Base-by-base conservation (phyloP, 768 basidiomycete species). In the Termitomyces sp. region DNA sequence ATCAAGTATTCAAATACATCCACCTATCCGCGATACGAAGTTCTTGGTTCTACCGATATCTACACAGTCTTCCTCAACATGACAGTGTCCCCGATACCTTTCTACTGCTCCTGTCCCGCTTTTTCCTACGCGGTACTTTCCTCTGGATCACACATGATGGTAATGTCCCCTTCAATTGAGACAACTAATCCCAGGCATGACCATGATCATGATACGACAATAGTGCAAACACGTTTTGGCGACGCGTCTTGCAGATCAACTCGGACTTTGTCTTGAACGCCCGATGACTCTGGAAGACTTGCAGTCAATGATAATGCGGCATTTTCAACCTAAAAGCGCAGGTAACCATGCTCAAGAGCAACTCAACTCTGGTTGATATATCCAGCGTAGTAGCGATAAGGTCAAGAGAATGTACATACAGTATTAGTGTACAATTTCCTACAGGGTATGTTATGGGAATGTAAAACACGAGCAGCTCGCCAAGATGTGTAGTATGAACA, bases 151-250 rank as follows among this genome's bases (percentile, higher is more conserved):
- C 82, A 89, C 63, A 63, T 83, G 19, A 84, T 87, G 86, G 90
- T 87, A 53, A 53, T 34, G 73, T 48, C 6, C 12, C 8, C 14
- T 37, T 17, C 21, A 3, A 7, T 12, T 9, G 21, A 26, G 43
- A 6, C 22, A 42, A 6, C 21, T 21, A 42, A 42, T 14, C 1
- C 11, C 8, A 49, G 34, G n/a, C 22, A 9, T 12, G 30, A 32
- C 30, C 22, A 47, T 30, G 46, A 35, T 35, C 45, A 9, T 8
- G 15, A 24, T 22, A 38, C 24, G 60, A 46, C 41, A 10, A 14
- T 59, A 92, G 90, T 93, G 90, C 64, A 92, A 93, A 65, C 90
- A 93, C 66, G 67, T 89, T 2, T 74, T 93, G 24, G 90, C 90
- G 2, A 76, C 79, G 12, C 70, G 75, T 14, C 70, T 93, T 14